Conservation (phyloP, 2,329 filamentous ascomycete species). For the Fusarium coffeatum region DNA sequence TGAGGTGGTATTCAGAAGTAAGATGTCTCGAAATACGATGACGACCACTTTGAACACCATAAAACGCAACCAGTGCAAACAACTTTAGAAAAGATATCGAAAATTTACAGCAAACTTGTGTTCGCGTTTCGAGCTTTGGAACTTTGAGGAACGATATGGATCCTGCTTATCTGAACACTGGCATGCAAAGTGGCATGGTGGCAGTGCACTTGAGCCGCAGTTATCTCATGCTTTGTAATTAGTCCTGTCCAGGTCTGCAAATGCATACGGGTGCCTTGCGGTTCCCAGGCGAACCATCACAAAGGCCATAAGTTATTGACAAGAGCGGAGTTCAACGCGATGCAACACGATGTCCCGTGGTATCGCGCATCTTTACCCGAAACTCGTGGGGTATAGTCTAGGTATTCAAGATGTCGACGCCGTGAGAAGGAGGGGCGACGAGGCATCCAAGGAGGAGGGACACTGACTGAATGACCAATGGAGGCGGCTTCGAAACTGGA, state of each 20-base stretch:
- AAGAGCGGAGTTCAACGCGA: slow-evolving; percentile 16
- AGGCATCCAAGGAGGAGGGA: slow-evolving; percentile 33
- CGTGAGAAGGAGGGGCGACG: slow-evolving; percentile 26
- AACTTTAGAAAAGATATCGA: neutral
- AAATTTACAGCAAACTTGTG: neutral
- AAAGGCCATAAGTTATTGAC: neutral
- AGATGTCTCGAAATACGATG: slow-evolving; percentile 21
- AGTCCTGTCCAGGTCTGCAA: slow-evolving; percentile 3
- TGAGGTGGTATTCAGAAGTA: slow-evolving; percentile 20
- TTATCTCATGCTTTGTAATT: slow-evolving; percentile 19
- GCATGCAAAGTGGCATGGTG: slow-evolving; percentile 24
- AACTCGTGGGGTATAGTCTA: slow-evolving; percentile 14
- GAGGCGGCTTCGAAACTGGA: slow-evolving; percentile 25
- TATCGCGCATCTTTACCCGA: slow-evolving; percentile 25
- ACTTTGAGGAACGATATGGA: neutral
- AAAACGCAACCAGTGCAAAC: neutral
- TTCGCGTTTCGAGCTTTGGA: neutral
- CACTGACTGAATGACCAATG: slow-evolving; percentile 16
- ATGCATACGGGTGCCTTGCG: slow-evolving; percentile 22
- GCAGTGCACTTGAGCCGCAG: slow-evolving; percentile 22
- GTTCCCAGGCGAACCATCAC: slow-evolving; percentile 20
- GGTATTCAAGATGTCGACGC: slow-evolving; percentile 16
- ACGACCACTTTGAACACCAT: neutral
- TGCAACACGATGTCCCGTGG: slow-evolving; percentile 39
- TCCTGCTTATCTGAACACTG: neutral